Conservation (phyloP, 306 rosid genomes). For the Dalbergia cultrata region DNA sequence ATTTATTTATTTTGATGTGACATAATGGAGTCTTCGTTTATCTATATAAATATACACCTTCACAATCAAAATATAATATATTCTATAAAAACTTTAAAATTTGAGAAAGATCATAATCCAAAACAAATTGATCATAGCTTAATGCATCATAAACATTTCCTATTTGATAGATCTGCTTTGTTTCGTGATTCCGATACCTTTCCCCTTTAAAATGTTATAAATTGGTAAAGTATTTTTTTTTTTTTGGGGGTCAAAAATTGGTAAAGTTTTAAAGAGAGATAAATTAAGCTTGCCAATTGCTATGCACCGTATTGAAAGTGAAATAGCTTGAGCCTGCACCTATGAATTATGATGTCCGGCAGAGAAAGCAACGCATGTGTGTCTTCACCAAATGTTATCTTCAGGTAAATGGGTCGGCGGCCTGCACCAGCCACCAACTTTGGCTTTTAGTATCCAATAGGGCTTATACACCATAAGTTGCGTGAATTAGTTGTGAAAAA, state of each 20-base stretch:
- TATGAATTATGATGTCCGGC: neutral
- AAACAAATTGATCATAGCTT: neutral
- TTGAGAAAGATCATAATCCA: neutral
- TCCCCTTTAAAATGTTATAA: neutral
- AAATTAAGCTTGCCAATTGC: constrained; percentile 11
- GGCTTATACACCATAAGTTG: neutral
- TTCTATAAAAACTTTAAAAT: neutral
- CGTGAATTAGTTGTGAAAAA: neutral
- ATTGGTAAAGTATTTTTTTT: constrained; percentile 2
- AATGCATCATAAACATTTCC: constrained; percentile 11
- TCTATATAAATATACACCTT: constrained; percentile 2
- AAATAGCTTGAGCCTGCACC: neutral
- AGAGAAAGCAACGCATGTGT: neutral
- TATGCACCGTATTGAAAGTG: neutral
- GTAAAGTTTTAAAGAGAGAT: constrained; percentile 2
- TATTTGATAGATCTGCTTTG: constrained; percentile 8
- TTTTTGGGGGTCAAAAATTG: neutral
- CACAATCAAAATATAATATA: constrained; percentile 20
- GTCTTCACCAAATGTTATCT: constrained; percentile 31
- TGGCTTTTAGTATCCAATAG: neutral
- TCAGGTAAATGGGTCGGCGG: constrained; percentile 18
- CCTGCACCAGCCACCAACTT: constrained; percentile 39
- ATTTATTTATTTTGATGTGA: neutral
- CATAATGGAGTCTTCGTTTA: constrained; percentile 9
- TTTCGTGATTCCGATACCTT: constrained; percentile 1